Evolutionary conservation across 2,329 filamentous ascomycete genomes (phyloP).

Genomic region (Mollisiaceae sp.): DNA sequence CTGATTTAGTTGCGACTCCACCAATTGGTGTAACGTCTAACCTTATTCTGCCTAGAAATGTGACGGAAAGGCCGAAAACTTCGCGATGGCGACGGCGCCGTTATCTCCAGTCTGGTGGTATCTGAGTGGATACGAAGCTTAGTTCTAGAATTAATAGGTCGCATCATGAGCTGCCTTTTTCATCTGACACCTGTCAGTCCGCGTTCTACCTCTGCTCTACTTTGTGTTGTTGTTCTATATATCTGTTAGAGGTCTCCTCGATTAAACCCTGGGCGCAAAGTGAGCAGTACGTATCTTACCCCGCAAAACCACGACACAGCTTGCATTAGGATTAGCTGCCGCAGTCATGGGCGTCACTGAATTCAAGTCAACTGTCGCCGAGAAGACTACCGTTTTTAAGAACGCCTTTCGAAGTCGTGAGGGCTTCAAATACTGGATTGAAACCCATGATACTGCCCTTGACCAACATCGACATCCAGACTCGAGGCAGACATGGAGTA

Average conservation of each 20-base stretch:
- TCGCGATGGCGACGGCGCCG: constrained; percentile 7
- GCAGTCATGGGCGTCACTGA: constrained; percentile 28
- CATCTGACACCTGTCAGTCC: not conserved
- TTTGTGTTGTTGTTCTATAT: not conserved
- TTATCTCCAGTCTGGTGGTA: constrained; percentile 15
- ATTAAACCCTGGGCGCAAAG: not conserved
- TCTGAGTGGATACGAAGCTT: constrained; percentile 15
- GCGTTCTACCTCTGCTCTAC: not conserved
- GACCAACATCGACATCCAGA: constrained; percentile 35
- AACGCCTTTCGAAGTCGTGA: constrained; percentile 33
- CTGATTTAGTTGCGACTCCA: not conserved
- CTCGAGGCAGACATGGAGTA: constrained; percentile 31
- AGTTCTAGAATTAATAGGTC: not conserved
- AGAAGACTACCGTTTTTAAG: constrained; percentile 30
- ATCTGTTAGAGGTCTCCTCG: not conserved
- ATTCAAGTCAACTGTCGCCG: constrained; percentile 19
- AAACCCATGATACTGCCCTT: constrained; percentile 34
- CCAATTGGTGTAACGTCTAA: not conserved
- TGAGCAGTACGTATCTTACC: constrained; percentile 10
- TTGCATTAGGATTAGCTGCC: constrained; percentile 10
- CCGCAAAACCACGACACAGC: constrained; percentile 11
- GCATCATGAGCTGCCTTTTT: constrained; percentile 8
- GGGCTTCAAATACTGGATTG: constrained; percentile 31
- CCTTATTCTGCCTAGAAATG: constrained; percentile 5
- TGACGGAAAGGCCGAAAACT: constrained; percentile 4